These are phyloP conservation scores for Fomes fomentarius DNA, from an alignment of 1,284 basidiomycete genomes.

Conservation along the genomic window DNA sequence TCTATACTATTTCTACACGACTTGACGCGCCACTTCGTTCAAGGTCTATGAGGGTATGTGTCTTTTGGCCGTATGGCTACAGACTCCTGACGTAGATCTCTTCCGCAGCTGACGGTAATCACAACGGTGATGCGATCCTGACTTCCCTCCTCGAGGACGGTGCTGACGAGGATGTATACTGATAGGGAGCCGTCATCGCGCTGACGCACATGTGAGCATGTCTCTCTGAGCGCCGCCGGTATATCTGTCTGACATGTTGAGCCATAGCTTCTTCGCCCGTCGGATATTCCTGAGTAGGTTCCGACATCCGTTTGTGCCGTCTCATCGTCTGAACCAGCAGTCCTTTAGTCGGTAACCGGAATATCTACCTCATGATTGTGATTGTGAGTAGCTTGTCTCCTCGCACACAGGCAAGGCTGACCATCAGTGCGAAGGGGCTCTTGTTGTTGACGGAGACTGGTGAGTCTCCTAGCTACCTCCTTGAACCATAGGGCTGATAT, in stretches of 20 bases:
- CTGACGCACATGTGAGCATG: background rate
- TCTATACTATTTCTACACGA: background rate
- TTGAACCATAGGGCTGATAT: background rate
- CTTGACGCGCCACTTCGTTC: too few relatives aligned
- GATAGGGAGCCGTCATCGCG: background rate
- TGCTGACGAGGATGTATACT: too few relatives aligned
- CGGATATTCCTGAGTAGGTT: slow-evolving; percentile 12
- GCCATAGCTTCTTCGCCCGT: slow-evolving; percentile 12
- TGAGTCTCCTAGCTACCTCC: background rate
- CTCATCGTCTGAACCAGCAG: too few relatives aligned
- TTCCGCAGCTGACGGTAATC: background rate
- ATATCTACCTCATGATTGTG: slow-evolving; percentile 1
- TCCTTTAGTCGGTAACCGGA: slow-evolving; percentile 7
- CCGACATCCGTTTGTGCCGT: too few relatives aligned
- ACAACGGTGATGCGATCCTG: background rate
- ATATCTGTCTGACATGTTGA: background rate
- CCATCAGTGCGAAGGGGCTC: background rate
- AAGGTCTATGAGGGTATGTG: background rate
- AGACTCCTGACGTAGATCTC: background rate
- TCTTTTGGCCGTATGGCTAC: background rate
- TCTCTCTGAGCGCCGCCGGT: background rate
- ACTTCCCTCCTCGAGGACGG: too few relatives aligned
- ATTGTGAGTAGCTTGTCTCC: background rate
- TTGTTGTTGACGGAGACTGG: background rate
- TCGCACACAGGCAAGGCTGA: too few relatives aligned